A percentile compares a stretch with the other conserved stretches of the same genome.
phyloP scores from a whole-genome alignment of 495 filamentous ascomycete species.

The Xylaria acuta region DNA sequence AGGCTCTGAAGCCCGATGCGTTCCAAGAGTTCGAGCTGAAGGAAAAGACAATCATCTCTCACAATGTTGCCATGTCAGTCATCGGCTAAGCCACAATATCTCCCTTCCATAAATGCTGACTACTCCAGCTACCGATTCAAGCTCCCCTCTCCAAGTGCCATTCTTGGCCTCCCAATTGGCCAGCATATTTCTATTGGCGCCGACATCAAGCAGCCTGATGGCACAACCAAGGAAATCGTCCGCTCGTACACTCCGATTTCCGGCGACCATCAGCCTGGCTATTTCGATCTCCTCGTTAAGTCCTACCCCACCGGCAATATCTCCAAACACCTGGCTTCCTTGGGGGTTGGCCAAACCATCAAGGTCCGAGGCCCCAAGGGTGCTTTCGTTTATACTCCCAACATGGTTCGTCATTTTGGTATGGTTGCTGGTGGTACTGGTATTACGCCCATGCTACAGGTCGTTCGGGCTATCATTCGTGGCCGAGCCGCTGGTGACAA shows the following conservation, averaged over 20 bases:
- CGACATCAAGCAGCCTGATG: constrained; percentile 65
- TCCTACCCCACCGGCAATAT: constrained; percentile 97
- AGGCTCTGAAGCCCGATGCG: constrained; percentile 81
- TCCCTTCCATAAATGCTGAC: constrained; percentile 19
- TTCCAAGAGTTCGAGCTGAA: constrained; percentile 91
- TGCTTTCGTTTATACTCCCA: constrained; percentile 93
- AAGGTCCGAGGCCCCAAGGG: constrained; percentile 92
- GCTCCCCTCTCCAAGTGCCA: constrained; percentile 75
- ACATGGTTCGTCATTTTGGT: constrained; percentile 91
- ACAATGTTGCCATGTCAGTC: constrained; percentile 91
- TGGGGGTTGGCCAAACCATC: constrained; percentile 85
- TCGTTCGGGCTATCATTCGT: constrained; percentile 87
- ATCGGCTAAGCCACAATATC: neutral
- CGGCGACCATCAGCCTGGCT: constrained; percentile 87
- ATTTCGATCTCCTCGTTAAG: constrained; percentile 97
- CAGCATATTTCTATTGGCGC: constrained; percentile 97
- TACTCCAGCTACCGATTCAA: constrained; percentile 79
- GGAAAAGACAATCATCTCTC: constrained; percentile 90
- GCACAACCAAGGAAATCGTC: constrained; percentile 82
- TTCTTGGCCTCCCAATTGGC: constrained; percentile 95
- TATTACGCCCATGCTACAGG: constrained; percentile 97
- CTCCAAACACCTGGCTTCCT: constrained; percentile 82
- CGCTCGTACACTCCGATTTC: constrained; percentile 97
- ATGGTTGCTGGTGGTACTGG: constrained; percentile 99
- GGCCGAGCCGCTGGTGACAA: constrained; percentile 79